Percentiles rank a stretch among this genome's conserved stretches.
Conservation (phyloP, 768 basidiomycete species). For the Gymnopilus junonius region DNA sequence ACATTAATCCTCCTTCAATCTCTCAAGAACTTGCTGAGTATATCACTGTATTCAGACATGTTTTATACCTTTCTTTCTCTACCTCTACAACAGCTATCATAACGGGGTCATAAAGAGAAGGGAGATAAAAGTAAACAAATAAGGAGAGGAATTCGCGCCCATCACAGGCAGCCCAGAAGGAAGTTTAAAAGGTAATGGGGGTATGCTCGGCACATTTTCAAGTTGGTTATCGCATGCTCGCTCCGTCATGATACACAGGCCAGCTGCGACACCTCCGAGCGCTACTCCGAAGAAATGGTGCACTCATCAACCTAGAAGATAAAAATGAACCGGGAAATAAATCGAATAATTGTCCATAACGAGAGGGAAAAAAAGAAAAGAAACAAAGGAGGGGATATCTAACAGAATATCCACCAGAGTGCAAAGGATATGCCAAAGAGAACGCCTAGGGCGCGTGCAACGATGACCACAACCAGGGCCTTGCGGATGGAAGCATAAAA, state of each 20-base stretch:
- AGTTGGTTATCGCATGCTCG: background rate
- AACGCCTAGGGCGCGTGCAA: constrained; percentile 80
- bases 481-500: constrained; percentile 97
- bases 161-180: background rate
- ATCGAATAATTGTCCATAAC: background rate
- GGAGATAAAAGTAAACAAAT: background rate
- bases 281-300: background rate
- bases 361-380: background rate
- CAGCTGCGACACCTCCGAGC: background rate
- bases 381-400: constrained; percentile 3
- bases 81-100: background rate
- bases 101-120: background rate
- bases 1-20: background rate
- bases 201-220: background rate
- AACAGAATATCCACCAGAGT: constrained; percentile 80
- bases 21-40: background rate
- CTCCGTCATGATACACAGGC: background rate
- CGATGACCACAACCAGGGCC: constrained; percentile 92
- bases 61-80: background rate
- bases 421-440: constrained; percentile 69
- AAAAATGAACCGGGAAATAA: background rate
- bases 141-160: background rate
- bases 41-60: background rate
- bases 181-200: background rate
- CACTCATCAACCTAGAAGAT: background rate